Evolutionary conservation across 352 stramenopile species (phyloP).

Genomic region (Phytopythium montanum): DNA sequence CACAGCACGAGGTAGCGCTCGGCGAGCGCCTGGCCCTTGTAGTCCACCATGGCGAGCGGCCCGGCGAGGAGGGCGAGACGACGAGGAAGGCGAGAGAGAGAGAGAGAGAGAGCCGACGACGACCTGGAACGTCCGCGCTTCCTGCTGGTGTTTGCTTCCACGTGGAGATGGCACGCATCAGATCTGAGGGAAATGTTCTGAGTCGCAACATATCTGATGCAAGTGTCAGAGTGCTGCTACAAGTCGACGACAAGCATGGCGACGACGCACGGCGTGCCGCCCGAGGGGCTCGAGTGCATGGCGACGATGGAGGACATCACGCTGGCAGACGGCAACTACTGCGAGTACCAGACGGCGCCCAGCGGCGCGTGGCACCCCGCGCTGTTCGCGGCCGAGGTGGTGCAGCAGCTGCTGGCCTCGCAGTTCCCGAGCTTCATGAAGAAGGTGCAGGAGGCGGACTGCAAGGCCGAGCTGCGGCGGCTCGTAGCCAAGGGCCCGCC

Average conservation of each 20-base stretch:
- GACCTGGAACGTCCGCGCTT: neutral
- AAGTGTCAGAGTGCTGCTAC: no score
- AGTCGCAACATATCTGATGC: neutral
- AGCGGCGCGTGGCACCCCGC: conserved; percentile 87
- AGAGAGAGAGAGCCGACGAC: neutral
- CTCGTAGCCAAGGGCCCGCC: conserved; percentile 89
- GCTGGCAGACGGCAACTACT: conserved; percentile 83
- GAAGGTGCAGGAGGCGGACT: conserved; percentile 91
- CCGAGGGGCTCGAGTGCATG: conserved; percentile 89
- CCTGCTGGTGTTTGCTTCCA: neutral
- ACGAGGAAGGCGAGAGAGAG: neutral
- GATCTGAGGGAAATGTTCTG: no score
- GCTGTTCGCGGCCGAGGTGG: conserved; percentile 68
- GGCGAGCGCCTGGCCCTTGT: conserved; percentile 74
- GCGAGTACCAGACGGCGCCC: conserved; percentile 91
- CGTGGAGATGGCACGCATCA: neutral
- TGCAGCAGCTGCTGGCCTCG: conserved; percentile 80
- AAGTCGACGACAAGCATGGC: neutral
- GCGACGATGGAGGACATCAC: conserved; percentile 96
- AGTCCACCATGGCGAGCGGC: conserved; percentile 69
- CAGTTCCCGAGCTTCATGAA: conserved; percentile 94
- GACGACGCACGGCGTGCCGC: conserved; percentile 70
- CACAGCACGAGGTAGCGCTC: conserved; percentile 61
- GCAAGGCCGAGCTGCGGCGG: conserved; percentile 92
- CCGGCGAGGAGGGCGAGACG: neutral